These are phyloP conservation scores for Fomitopsis serialis DNA, from an alignment of 768 basidiomycete genomes.

Conservation along the genomic window DNA sequence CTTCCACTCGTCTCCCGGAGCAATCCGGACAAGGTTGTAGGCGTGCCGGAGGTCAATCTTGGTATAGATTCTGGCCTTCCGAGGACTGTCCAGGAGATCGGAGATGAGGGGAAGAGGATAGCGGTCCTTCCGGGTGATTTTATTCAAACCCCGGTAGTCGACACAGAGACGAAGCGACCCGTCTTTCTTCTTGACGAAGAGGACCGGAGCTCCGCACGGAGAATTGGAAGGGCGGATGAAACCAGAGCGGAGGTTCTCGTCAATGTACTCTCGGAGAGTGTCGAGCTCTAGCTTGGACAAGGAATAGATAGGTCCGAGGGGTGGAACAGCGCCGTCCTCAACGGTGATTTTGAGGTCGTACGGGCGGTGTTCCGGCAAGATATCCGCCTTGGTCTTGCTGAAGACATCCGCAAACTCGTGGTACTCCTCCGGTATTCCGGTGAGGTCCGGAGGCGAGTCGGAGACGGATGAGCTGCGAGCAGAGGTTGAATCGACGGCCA, in stretches of 20 bases:
- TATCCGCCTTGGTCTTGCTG: slow-evolving; percentile 4
- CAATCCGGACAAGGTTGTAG: slow-evolving; percentile 37
- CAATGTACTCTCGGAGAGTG: slow-evolving; percentile 29
- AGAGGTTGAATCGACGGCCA: background rate
- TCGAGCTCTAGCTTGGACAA: slow-evolving; percentile 25
- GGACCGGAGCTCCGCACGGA: slow-evolving; percentile 18
- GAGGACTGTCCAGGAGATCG: slow-evolving; percentile 24
- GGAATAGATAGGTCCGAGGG: slow-evolving; percentile 21
- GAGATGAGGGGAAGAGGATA: slow-evolving; percentile 29
- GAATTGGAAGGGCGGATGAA: slow-evolving; percentile 25
- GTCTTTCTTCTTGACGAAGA: slow-evolving; percentile 24
- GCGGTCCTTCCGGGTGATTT: slow-evolving; percentile 26
- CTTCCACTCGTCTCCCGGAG: slow-evolving; percentile 32
- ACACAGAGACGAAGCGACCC: slow-evolving; percentile 19
- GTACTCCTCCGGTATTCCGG: slow-evolving; percentile 6
- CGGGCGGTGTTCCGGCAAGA: slow-evolving; percentile 1
- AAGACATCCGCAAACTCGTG: slow-evolving; percentile 17
- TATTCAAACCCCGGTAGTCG: slow-evolving; percentile 26
- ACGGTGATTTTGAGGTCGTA: slow-evolving; percentile 24
- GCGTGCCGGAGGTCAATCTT: slow-evolving; percentile 35
- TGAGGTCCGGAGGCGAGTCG: background rate
- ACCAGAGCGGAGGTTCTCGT: slow-evolving; percentile 28
- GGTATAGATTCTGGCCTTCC: slow-evolving; percentile 22
- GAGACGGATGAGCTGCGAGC: background rate
- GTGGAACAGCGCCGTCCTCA: slow-evolving; percentile 18